These are phyloP conservation scores for Ustilago curta DNA, from an alignment of 1,284 basidiomycete genomes.

Conservation along the genomic window DNA sequence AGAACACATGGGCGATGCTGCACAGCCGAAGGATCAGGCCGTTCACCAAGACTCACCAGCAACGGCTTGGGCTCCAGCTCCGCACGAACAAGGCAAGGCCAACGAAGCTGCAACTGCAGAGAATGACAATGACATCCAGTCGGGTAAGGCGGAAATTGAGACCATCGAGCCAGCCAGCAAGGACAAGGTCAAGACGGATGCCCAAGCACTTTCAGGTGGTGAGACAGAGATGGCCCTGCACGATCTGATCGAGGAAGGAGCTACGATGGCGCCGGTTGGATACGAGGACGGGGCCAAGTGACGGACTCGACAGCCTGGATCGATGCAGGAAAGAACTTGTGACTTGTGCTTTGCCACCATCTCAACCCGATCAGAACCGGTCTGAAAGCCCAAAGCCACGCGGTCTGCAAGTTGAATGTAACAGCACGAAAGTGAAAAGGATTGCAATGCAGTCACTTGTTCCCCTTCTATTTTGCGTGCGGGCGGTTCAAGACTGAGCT, in stretches of 20 bases:
- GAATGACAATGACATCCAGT: neutral
- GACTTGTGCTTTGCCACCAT: no score
- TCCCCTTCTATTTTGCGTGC: neutral
- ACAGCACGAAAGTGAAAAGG: neutral
- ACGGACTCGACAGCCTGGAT: neutral
- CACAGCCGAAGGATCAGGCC: neutral
- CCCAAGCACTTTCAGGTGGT: neutral
- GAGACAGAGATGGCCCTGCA: conserved; percentile 16
- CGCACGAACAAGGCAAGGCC: neutral
- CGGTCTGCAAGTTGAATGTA: neutral
- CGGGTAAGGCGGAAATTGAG: neutral
- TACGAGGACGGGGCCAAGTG: neutral
- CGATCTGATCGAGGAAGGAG: conserved; percentile 18
- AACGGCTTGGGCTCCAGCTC: no score
- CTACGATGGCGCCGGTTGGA: neutral
- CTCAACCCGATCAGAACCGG: neutral
- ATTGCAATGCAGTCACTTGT: neutral
- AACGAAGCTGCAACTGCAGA: neutral
- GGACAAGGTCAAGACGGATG: conserved; percentile 6
- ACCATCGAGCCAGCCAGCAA: conserved; percentile 1
- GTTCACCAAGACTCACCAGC: neutral
- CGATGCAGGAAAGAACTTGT: neutral
- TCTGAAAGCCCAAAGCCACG: neutral
- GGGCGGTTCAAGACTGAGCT: neutral
- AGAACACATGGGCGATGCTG: neutral